Percentiles rank a stretch among this genome's conserved stretches.
Evolutionary conservation across 129 eudicot genomes (phyloP).

Genomic region (Gnaphalium uliginosum): DNA sequence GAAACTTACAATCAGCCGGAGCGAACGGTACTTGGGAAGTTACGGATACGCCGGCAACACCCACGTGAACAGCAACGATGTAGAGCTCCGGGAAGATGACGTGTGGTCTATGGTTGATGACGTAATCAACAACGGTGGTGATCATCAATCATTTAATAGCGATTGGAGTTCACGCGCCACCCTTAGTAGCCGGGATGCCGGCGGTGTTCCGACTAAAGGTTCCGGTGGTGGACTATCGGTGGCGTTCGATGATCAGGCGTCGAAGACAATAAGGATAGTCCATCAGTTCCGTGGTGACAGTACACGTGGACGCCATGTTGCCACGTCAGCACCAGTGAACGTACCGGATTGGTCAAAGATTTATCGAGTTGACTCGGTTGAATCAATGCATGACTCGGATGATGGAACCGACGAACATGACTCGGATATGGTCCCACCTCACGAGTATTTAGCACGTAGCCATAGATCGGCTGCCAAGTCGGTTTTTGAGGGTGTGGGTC

Average conservation of each 20-base stretch:
- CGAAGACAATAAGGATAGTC: slow-evolving; percentile 38
- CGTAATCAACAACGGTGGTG: slow-evolving; percentile 24
- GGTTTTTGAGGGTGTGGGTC: slow-evolving; percentile 86
- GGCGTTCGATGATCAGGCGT: slow-evolving; percentile 49
- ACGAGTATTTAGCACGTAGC: slow-evolving; percentile 82
- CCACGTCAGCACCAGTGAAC: slow-evolving; percentile 80
- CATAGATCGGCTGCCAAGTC: slow-evolving; percentile 60
- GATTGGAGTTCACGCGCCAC: slow-evolving; percentile 59
- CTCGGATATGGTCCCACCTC: slow-evolving; percentile 67
- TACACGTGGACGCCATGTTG: slow-evolving; percentile 60
- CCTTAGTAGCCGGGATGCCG: slow-evolving; percentile 20
- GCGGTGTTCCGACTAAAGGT: not conserved
- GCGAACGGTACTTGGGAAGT: slow-evolving; percentile 68
- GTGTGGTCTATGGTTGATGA: slow-evolving; percentile 77
- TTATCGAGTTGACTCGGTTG: slow-evolving; percentile 77
- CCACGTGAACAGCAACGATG: slow-evolving; percentile 30
- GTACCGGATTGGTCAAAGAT: slow-evolving; percentile 94
- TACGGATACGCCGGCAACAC: slow-evolving; percentile 32
- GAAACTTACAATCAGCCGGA: slow-evolving; percentile 59
- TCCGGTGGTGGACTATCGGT: slow-evolving; percentile 70
- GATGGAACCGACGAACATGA: slow-evolving; percentile 47
- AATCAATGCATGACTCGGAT: slow-evolving; percentile 75
- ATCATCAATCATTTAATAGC: slow-evolving; percentile 6
- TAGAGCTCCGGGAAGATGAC: slow-evolving; percentile 70
- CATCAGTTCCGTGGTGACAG: slow-evolving; percentile 64